Base-by-base conservation (phyloP, 2,329 filamentous ascomycete genomes). In the Septoria linicola region DNA sequence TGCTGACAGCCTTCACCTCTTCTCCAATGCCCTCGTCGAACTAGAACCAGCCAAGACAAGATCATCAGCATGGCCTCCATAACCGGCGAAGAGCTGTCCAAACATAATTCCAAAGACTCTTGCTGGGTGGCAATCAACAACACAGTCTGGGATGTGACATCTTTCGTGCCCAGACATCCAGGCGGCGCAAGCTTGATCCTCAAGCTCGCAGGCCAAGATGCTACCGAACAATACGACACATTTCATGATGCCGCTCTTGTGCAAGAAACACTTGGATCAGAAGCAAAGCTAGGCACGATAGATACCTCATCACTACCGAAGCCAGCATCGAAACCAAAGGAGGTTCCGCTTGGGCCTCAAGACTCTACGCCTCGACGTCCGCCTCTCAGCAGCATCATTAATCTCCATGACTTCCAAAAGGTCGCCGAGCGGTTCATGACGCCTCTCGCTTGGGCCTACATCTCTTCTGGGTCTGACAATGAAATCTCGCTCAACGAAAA, bases 111-210 rank as follows among this genome's bases (percentile, higher is more conserved):
- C 2, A 67, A 79, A 48, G 82, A 91, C 14, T 91, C 87, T 73
- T 96, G 91, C 73, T 96, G 91, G 89, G 88, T 96, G 1, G 80
- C 91, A 46, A 78, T 96, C 20, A 92, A 95, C 69, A 88, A 86
- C 61, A 82, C 88, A 59, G 89, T 96, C 58, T 96, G 93, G 73
- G 89, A 95, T 76, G 87, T 95, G 52, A 95, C 89, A 3, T 87
- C 90, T 36, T 95, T 93, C 68, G 72, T 93, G n/a, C 85, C 87
- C 8, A 88, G 95, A 70, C 89, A 95, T 66, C 90, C 90, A 19
- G 90, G 90, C 54, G 90, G 88, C 51, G 63, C 58, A 59, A 68
- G 66, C 16, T 61, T 72, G 64, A 69, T 83, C 25, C 62, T 75
- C 6, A 66, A 72, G 36, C 70, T 77, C 55, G 78, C 77, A 19